Evolutionary conservation across 2,329 filamentous ascomycete species (phyloP), one percentile per base, ranked within the genome.

Genomic region (Aspergillus japonicus): DNA sequence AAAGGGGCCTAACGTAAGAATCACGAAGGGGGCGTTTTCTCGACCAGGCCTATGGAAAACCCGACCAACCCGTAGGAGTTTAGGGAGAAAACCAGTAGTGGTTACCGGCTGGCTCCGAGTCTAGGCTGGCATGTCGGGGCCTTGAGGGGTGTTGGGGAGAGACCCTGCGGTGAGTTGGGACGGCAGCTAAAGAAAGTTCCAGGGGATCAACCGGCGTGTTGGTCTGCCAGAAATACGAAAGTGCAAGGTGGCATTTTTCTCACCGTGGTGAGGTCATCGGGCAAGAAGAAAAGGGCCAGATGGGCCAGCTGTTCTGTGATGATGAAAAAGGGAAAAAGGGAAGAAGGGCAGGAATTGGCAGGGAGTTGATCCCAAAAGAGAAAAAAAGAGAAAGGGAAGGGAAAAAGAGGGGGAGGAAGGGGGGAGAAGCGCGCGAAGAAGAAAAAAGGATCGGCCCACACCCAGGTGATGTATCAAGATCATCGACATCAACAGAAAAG

Each of bases 401-500:
- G 51, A 54, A 53, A 35, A 58, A 44, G 23, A 44, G 42, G 50
- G 26, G 56, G 50, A 54, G 35, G 55, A 50, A 33, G n/a, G 50
- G 39, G 47, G 33, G 11, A 50, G 50, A 57, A 53, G 54, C 54
- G 19, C 11, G 14, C 29, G 8, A 48, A 48, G 47, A 33, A 50
- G 24, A 50, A 52, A 58, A 58, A 63, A 59, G 58, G 64, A 65
- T 64, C 62, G 63, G 57, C 60, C 64, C 62, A 65, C 65, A 65
- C 64, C 51, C 55, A 63, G 56, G 59, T 64, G 65, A 67, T 66
- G 65, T 66, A 68, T 69, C 66, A 68, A 68, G 67, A 69, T 69
- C 64, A 65, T 62, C 62, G 54, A 62, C 60, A 61, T 57, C 59
- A 59, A 59, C 42, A 57, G 55, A 64, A 66, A 59, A 68, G 59